Percentiles rank a stretch among this genome's conserved stretches.
Conservation (phyloP, 2,329 filamentous ascomycete genomes). For the Corniculantispora saksenae region DNA sequence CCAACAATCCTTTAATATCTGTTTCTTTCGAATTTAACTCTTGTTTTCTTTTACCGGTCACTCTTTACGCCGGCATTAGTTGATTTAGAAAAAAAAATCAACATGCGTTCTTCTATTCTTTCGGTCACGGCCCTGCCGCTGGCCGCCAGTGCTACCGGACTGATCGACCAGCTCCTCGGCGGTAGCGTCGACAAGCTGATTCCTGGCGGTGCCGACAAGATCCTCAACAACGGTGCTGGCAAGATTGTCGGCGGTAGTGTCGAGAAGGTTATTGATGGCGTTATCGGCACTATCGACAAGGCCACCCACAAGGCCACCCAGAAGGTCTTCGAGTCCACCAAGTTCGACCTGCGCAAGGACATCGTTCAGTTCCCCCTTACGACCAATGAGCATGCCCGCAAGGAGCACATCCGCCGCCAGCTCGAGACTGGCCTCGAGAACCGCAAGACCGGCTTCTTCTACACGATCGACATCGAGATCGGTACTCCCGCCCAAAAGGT, state of each 20-base stretch:
- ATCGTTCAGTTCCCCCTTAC: slow-evolving; percentile 33
- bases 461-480: slow-evolving; percentile 40
- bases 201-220: slow-evolving; percentile 4
- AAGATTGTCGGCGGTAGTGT: background rate
- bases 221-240: background rate
- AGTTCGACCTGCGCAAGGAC: slow-evolving; percentile 18
- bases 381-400: slow-evolving; percentile 30
- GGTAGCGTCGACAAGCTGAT: slow-evolving; percentile 21
- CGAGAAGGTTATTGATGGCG: no score
- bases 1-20: slow-evolving; percentile 18
- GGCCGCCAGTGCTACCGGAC: slow-evolving; percentile 25
- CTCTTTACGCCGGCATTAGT: slow-evolving; percentile 28
- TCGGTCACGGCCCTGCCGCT: slow-evolving; percentile 32
- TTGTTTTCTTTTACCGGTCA: slow-evolving; percentile 25
- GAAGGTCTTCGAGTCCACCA: slow-evolving; percentile 18
- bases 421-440: slow-evolving; percentile 27
- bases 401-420: slow-evolving; percentile 34
- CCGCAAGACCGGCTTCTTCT: slow-evolving; percentile 36
- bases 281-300: background rate
- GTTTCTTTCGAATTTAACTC: slow-evolving; percentile 13
- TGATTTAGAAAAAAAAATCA: slow-evolving; percentile 4
- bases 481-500: slow-evolving; percentile 41
- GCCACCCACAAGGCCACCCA: slow-evolving; percentile 21
- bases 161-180: slow-evolving; percentile 19
- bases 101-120: slow-evolving; percentile 35